Base-by-base conservation (phyloP, 1,139 yeast genomes). In the Taphrina deformans region DNA sequence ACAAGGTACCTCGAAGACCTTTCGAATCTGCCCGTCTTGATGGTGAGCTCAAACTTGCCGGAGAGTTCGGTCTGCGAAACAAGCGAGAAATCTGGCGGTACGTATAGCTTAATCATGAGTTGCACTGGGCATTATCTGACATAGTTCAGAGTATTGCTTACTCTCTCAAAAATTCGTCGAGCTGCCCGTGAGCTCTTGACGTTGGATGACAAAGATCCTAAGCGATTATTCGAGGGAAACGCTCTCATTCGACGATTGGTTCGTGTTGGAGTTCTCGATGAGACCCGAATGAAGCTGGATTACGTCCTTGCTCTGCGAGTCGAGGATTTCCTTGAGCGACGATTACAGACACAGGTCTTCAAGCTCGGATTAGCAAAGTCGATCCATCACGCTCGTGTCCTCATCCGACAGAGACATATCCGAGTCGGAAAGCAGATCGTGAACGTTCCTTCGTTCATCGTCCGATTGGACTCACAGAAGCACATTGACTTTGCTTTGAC, bases 131-230 rank as follows among this genome's bases (percentile, higher is more conserved):
- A 31, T 58, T 23, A 50, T 48, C 63, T 59, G 63, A 59, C 63
- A 45, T 59, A 41, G 63, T 59, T 59, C 63, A 59, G 63, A 89
- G 92, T 81, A 92, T 91, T 80, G 90, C 88, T 87, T 97, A 93
- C 68, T 85, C 90, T 93, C 80, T 93, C 99, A 74, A 93, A 93
- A 88, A 93, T 93, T 81, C 93, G 99, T 86, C 91, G 99, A 86
- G 99, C 99, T 81, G 99, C 99, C 79, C 96, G 99, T 88, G 98
- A 95, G 80, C 86, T 93, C 79, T 88, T 93, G 83, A 93, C 99
- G 85, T 91, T 97, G 86, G 99, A 93, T 78, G 99, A 93, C 86
- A 93, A 93, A 87, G 99, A 93, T 83, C 97, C 97, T 86, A 93
- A 91, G 89, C 92, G 99, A 86, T 88, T 93, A 79, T 93, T 93